Percentiles rank a stretch among this genome's conserved stretches.
Conservation (phyloP, 2,329 filamentous ascomycete species). For the Phialophora macrospora region DNA sequence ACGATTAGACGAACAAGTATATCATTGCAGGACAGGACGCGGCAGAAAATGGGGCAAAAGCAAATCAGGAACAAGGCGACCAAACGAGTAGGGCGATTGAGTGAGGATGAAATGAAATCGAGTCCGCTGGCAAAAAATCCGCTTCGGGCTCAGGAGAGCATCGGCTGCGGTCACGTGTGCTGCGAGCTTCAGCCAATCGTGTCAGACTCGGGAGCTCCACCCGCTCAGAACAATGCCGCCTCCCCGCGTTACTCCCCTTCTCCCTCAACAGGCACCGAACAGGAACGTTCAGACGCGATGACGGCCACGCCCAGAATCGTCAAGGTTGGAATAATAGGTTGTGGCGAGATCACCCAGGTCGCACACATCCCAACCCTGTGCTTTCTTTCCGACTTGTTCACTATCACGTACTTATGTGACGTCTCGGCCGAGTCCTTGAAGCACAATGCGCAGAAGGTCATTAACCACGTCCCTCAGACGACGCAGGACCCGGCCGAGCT, state of each 20-base stretch:
- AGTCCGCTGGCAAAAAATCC: constrained; percentile 18
- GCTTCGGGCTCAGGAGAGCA: constrained; percentile 18
- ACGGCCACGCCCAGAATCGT: constrained; percentile 35
- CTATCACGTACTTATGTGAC: constrained; percentile 58
- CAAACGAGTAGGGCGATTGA: not conserved
- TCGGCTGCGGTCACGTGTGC: not conserved
- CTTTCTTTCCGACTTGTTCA: constrained; percentile 53
- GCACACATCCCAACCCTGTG: constrained; percentile 59
- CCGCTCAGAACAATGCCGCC: not conserved
- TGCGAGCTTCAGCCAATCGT: not conserved
- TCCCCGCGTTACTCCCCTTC: not conserved
- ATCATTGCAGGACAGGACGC: constrained; percentile 11
- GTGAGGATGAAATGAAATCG: constrained; percentile 13
- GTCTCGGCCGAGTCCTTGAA: constrained; percentile 50
- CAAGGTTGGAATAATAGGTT: constrained; percentile 46
- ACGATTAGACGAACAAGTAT: not conserved
- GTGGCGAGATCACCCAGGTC: constrained; percentile 56
- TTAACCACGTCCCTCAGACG: constrained; percentile 44
- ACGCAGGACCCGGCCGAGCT: constrained; percentile 46
- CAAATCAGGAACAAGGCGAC: not conserved
- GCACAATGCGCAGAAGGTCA: constrained; percentile 45
- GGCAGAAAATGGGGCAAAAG: not conserved
- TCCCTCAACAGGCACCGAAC: not conserved
- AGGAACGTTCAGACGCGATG: not conserved
- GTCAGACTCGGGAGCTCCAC: not conserved